Evolutionary conservation across 441 rosid species (phyloP).

Genomic region (Populus hybrid): DNA sequence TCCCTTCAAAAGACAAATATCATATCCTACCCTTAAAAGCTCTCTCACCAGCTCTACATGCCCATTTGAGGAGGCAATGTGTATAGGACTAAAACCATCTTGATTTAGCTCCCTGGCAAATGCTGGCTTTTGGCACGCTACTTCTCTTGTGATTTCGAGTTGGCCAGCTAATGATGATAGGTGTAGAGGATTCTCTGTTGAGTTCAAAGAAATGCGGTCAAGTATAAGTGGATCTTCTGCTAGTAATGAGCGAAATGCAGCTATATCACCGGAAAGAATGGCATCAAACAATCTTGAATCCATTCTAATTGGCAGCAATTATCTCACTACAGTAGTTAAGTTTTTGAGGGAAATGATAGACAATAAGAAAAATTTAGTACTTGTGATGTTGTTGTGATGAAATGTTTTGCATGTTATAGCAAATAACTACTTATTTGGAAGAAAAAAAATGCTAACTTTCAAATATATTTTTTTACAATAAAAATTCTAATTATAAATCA

Average conservation of each 20-base stretch:
- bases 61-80: constrained; percentile 35
- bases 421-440: too few species aligned
- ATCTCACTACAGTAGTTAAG: too few species aligned
- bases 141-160: constrained; percentile 19
- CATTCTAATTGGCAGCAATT: too few species aligned
- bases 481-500: too few species aligned
- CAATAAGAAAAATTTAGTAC: too few species aligned
- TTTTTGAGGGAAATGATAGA: too few species aligned
- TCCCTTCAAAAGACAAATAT: constrained; percentile 28
- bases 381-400: too few species aligned
- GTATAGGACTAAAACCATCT: constrained; percentile 33
- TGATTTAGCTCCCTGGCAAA: constrained; percentile 21
- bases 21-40: constrained; percentile 7
- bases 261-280: too few species aligned
- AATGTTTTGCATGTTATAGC: too few species aligned
- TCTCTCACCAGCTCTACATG: constrained; percentile 20
- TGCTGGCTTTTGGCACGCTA: constrained; percentile 24
- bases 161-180: constrained; percentile 29
- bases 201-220: constrained; percentile 9
- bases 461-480: too few species aligned
- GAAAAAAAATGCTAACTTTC: too few species aligned
- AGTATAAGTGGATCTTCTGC: constrained; percentile 35
- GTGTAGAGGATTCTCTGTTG: constrained; percentile 32
- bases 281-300: too few species aligned
- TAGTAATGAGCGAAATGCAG: constrained; percentile 5